Conservation (phyloP, 2,329 filamentous ascomycete genomes). For the Hypoxylon sp. region DNA sequence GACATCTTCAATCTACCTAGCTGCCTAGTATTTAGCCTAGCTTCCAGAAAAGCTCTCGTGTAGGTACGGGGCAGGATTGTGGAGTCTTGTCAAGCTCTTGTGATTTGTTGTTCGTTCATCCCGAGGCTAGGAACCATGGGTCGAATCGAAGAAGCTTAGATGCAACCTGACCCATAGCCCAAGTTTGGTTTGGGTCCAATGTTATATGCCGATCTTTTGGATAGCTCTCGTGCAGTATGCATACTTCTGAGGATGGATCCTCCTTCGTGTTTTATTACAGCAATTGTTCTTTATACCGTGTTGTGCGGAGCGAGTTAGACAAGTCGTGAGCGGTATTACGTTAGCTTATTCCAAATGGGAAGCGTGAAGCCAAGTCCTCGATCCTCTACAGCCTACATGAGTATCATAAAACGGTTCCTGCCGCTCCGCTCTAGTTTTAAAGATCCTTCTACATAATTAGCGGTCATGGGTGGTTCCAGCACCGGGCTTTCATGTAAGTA, state of each 20-base stretch:
- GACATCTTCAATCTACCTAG: neutral
- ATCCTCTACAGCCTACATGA: neutral
- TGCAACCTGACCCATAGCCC: conserved; percentile 3
- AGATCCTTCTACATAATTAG: neutral
- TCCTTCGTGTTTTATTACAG: neutral
- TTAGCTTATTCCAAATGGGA: neutral
- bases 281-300: neutral
- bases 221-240: neutral
- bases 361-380: neutral
- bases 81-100: conserved; percentile 5
- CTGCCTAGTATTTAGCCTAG: neutral
- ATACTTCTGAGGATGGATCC: neutral
- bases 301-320: neutral
- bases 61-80: conserved; percentile 16
- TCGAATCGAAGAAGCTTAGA: conserved; percentile 8
- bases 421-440: conserved; percentile 13
- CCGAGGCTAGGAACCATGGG: neutral
- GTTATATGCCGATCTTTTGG: conserved; percentile 12
- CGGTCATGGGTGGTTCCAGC: neutral
- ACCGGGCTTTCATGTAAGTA: conserved; percentile 1
- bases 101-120: neutral
- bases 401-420: conserved; percentile 22
- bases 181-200: conserved; percentile 15
- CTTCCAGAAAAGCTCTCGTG: neutral
- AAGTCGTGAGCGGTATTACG: neutral